Base-by-base conservation (phyloP, 768 basidiomycete species). In the Rhizopogon vinicolor region DNA sequence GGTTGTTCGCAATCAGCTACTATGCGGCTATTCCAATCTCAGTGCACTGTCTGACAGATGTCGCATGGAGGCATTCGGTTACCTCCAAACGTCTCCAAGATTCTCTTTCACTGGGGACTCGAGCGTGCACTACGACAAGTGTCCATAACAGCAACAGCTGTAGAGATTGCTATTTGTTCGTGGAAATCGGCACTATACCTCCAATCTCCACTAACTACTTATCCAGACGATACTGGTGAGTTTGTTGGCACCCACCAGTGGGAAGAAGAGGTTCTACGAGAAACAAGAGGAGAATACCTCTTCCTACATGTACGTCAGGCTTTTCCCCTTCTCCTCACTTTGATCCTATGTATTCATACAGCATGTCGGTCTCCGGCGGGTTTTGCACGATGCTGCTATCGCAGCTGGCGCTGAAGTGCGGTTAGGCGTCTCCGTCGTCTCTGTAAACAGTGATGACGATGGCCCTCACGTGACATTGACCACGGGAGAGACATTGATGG, bases 81-180 rank as follows among this genome's bases (percentile, higher is more conserved):
- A 7, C 80, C 82, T 41, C 83, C 84, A 13, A 85, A 85, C 55
- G 76, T 84, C 69, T 81, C 82, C 33, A 76, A 76, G 51, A 68
- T 85, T 3, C 65, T 85, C 25, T 73, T 75, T 53, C 72, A 78
- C 56, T 86, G 84, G 84, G 83, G 79, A 13, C 72, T 82, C 2
- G 74, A 70, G 22, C 74, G 78, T 16, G 63, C 68, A 7, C 65
- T 86, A 45, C 67, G 68, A 7, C 68, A 72, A 42, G 72, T 74
- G 25, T 57, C 67, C 2, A 35, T 68, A 12, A 57, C 61, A 39
- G 65, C 62, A 8, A 39, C 31, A 25, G 60, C 60, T 14, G 55
- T 71, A 16, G 45, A 64, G 35, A 59, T 73, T 33, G 42, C 54
- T 28, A 70, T 62, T 51, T 69, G 69, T 71, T 40, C 14, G 69